Evolutionary conservation across 306 rosid species (phyloP).

Genomic region (Cyamopsis tetragonoloba): DNA sequence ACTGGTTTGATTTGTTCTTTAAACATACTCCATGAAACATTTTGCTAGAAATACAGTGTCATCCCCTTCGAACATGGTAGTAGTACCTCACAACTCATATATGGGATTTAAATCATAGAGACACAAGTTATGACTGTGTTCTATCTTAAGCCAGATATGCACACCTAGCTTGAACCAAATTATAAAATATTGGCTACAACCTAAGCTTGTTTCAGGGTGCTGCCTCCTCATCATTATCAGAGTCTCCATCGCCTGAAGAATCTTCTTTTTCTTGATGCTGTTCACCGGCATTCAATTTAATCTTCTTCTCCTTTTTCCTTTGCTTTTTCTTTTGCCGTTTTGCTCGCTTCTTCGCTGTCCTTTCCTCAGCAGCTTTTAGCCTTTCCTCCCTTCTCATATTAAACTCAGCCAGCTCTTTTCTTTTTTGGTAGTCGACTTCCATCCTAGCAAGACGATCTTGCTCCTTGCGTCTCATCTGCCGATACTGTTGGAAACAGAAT

Average conservation of each 20-base stretch:
- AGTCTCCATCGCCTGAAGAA: conserved; percentile 56
- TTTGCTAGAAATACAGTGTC: conserved; percentile 6
- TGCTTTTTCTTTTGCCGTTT: conserved; percentile 91
- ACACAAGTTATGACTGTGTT: neutral
- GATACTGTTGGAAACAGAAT: conserved; percentile 55
- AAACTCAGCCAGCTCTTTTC: conserved; percentile 79
- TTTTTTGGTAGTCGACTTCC: conserved; percentile 78
- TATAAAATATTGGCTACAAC: conserved; percentile 2
- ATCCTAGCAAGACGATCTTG: conserved; percentile 91
- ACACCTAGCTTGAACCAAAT: conserved; percentile 4
- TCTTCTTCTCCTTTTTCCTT: conserved; percentile 70
- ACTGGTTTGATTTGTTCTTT: neutral
- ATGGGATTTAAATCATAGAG: conserved; percentile 7
- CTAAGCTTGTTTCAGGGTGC: conserved; percentile 31
- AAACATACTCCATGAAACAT: neutral
- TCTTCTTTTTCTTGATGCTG: conserved; percentile 50
- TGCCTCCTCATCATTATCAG: conserved; percentile 50
- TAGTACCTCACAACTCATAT: conserved; percentile 3
- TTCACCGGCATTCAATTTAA: conserved; percentile 42
- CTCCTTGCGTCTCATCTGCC: conserved; percentile 95
- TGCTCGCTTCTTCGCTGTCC: conserved; percentile 74
- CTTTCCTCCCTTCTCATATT: conserved; percentile 80
- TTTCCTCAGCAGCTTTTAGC: conserved; percentile 78
- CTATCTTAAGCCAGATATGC: neutral
- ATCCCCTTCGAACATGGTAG: neutral